These are phyloP conservation scores for Colletotrichum zoysiae DNA, from an alignment of 2,329 filamentous ascomycete species.

Conservation along the genomic window DNA sequence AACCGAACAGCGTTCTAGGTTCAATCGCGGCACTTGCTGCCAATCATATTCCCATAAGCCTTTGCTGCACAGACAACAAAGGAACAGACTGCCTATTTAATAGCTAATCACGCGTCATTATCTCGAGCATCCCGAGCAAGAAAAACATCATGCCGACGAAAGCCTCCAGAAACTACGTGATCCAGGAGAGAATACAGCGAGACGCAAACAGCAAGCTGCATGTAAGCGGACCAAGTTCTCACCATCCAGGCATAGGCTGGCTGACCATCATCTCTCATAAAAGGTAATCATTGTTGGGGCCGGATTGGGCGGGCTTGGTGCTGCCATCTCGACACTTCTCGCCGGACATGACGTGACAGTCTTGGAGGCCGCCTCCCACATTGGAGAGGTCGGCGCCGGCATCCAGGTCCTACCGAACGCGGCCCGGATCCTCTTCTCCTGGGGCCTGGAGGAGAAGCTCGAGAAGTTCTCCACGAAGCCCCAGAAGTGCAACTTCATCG, in stretches of 20 bases:
- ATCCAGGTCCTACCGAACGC: constrained; percentile 43
- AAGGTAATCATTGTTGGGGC: constrained; percentile 41
- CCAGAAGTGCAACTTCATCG: constrained; percentile 36
- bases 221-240: neutral
- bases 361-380: constrained; percentile 35
- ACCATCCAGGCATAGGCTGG: too few species aligned
- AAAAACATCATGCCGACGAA: constrained; percentile 10
- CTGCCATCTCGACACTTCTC: constrained; percentile 32
- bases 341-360: constrained; percentile 41
- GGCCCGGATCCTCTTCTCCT: constrained; percentile 38
- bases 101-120: neutral
- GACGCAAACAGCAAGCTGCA: constrained; percentile 17
- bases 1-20: neutral
- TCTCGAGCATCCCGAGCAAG: too few species aligned
- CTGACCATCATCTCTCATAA: neutral
- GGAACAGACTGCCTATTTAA: neutral
- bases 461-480: constrained; percentile 42
- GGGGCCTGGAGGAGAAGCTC: constrained; percentile 41
- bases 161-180: neutral
- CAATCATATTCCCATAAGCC: neutral
- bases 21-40: neutral
- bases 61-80: neutral
- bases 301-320: constrained; percentile 40
- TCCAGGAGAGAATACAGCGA: constrained; percentile 30
- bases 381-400: constrained; percentile 43